Evolutionary conservation across 345 rosid genomes (phyloP), one percentile per base, ranked within the genome.

Genomic region (Erodium maritimum): DNA sequence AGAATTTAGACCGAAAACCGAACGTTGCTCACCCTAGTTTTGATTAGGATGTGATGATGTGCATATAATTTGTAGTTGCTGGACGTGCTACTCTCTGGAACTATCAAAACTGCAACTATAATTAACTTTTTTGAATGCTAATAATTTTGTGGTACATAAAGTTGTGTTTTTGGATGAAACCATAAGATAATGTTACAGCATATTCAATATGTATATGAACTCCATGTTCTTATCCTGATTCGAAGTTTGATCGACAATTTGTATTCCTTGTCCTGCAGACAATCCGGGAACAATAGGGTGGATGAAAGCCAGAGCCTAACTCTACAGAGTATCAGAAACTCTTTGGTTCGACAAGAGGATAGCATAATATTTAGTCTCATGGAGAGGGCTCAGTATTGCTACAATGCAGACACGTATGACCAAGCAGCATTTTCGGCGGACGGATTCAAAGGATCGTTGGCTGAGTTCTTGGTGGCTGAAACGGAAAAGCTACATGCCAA

Each of bases 401-500:
- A 76, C 52, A 78, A 83, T 59, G 64, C 84, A 51, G 84, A 79
- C 16, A 80, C 90, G 0, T 83, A 86, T 58, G 79, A 83, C 17
- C 75, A 69, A 33, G 63, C 66, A 61, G 80, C 82, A 48, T 77
- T 82, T 53, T 45, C 76, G 58, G 71, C 80, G 80, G 79, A 86
- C 45, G 84, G 84, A 18, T 81, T 86, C 69, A 73, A 61, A 51
- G 82, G 95, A 16, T 82, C 83, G 52, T 71, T 84, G 69, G 77
- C 78, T 5, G 86, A 86, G 73, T 80, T 65, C 67, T 76, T 84
- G 69, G 81, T 81, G 65, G 71, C 61, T 64, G 86, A 84, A 78
- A 79, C 84, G 60, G 90, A 86, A 70, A 77, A 63, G 70, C 90
- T 81, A 19, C 88, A 82, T 54, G 86, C 84, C 7, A 74, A 67